A percentile compares a stretch with the other conserved stretches of the same genome.
Evolutionary conservation across 2,329 filamentous ascomycete genomes (phyloP).

Genomic region (Penicillium sp.): DNA sequence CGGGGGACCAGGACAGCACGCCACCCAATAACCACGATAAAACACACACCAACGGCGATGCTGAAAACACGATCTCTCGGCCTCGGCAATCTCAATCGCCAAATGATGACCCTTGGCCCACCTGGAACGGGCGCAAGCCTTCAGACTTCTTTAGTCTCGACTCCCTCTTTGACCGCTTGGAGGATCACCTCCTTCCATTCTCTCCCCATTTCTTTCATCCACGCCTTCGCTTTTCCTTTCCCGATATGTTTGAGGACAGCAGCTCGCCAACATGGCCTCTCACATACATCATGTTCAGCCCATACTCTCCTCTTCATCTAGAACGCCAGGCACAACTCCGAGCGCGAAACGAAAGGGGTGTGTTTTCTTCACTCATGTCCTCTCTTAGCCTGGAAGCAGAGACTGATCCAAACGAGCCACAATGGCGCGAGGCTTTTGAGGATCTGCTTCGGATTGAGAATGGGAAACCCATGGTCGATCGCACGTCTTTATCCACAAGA

Average conservation of each 20-base stretch:
- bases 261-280: conserved; percentile 42
- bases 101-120: too few relatives aligned
- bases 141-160: conserved; percentile 33
- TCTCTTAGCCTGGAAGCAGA: conserved; percentile 32
- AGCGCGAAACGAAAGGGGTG: conserved; percentile 26
- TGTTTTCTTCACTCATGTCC: conserved; percentile 37
- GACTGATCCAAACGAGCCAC: conserved; percentile 36
- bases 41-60: too few relatives aligned
- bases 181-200: conserved; percentile 30
- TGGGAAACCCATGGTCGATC: conserved; percentile 43
- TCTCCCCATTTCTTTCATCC: conserved; percentile 31
- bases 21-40: too few relatives aligned
- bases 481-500: conserved; percentile 22
- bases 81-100: too few relatives aligned
- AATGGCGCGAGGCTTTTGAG: conserved; percentile 59
- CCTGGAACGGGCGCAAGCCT: conserved; percentile 8
- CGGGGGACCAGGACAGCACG: too few relatives aligned
- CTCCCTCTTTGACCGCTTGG: conserved; percentile 35
- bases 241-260: conserved; percentile 34
- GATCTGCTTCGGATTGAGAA: conserved; percentile 54
- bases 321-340: conserved; percentile 45
- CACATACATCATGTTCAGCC: conserved; percentile 46
- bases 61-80: too few relatives aligned
- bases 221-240: conserved; percentile 28
- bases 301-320: conserved; percentile 56